Evolutionary conservation across 257 asterid genomes (phyloP).

Genomic region (Eustoma russellianum): DNA sequence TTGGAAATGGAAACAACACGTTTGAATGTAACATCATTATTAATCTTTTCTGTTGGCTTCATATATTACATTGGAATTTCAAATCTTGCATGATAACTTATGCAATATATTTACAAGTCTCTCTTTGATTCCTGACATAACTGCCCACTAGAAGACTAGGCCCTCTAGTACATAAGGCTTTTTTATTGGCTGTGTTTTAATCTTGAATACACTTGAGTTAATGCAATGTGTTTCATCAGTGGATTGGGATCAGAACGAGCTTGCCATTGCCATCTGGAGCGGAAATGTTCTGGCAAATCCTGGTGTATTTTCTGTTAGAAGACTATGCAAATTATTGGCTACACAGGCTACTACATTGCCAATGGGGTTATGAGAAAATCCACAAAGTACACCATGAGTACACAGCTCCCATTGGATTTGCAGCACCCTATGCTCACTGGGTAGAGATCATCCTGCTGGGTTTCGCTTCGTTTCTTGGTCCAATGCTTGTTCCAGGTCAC

Average conservation of each 20-base stretch:
- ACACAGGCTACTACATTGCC: constrained; percentile 48
- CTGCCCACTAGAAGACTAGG: too few species aligned
- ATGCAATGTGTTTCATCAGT: constrained; percentile 42
- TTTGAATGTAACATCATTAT: background rate
- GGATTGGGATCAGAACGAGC: constrained; percentile 59
- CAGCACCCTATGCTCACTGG: constrained; percentile 77
- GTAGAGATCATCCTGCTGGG: constrained; percentile 63
- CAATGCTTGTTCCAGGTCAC: constrained; percentile 52
- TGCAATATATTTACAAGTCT: too few species aligned
- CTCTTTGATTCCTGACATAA: too few species aligned
- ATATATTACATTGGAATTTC: too few species aligned
- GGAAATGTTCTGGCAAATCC: constrained; percentile 46
- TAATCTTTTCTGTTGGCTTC: too few species aligned
- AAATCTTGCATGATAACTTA: too few species aligned
- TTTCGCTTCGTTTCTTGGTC: constrained; percentile 62
- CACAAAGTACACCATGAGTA: constrained; percentile 73
- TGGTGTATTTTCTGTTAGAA: constrained; percentile 53
- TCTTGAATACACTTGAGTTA: too few species aligned
- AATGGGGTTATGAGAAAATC: constrained; percentile 62
- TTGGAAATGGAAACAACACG: too few species aligned
- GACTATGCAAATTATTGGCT: constrained; percentile 74
- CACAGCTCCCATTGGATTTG: constrained; percentile 60
- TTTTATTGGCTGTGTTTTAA: too few species aligned
- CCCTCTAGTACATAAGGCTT: too few species aligned
- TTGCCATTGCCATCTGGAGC: constrained; percentile 52